Evolutionary conservation across 139 green algal species (phyloP), one percentile per base, ranked within the genome.

Genomic region (Edaphochlamys debaryana): DNA sequence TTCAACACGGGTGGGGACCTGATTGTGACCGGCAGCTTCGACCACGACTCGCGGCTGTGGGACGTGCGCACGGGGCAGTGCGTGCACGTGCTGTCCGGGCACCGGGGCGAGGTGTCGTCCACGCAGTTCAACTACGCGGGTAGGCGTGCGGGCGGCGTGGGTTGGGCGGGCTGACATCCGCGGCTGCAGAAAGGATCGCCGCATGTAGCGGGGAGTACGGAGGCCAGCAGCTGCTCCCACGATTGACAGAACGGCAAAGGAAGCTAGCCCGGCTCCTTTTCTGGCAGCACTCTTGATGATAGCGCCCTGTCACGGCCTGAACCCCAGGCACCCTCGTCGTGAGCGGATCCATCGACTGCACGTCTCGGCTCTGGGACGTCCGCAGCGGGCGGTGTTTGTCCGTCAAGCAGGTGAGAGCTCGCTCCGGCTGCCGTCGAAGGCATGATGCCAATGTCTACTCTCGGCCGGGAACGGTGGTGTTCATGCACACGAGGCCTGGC

Each of bases 11-110:
- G 75, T 4, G 93, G 92, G 5, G 81, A 92, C 82, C 74, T 91
- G 34, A 88, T 95, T 60, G 84, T 93, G 56, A 96, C 93, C 23
- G 93, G 91, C 63, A 91, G 83, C 5, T 96, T 96, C 71, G 93
- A 96, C 88, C 91, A 94, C 82, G 87, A 92, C 78, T 88, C 72
- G 62, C 88, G 88, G 50, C 88, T 96, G 36, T 96, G 93, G 93
- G 93, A 96, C 83, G 90, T 93, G 76, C 87, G 91, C 41, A 93
- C 82, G 11, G 92, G 91, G 45, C 86, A 90, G 76, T 96, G 93
- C 82, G 88, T 95, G 56, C 93, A 95, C 80, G 82, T 80, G 63
- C 87, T 96, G 30, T 85, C 37, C 25, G 93, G 93, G 3, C 93
- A 96, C 87, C 69, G 82, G 25, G 92, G 89, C 0, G 93, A 96